These are phyloP conservation scores for Albugo laibachii DNA, from an alignment of 352 stramenopile species.

Conservation along the genomic window DNA sequence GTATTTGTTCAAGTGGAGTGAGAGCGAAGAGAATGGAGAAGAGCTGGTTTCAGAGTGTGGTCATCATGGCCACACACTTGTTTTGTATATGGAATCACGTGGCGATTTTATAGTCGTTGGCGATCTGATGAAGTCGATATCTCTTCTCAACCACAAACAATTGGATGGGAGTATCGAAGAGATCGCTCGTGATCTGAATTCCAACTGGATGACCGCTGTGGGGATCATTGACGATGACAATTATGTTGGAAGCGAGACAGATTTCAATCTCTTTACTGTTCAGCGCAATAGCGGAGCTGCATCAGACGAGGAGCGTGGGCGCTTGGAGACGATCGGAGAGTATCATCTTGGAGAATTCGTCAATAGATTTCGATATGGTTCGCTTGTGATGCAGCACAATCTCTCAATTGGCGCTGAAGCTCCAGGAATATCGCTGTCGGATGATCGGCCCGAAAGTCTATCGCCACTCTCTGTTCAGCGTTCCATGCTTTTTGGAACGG, in stretches of 20 bases:
- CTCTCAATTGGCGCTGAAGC: background rate
- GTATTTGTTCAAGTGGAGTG: constrained; percentile 82
- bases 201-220: constrained; percentile 91
- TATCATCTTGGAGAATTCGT: constrained; percentile 93
- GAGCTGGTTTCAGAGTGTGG: constrained; percentile 83
- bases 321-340: constrained; percentile 85
- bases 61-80: constrained; percentile 90
- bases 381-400: constrained; percentile 86
- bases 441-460: background rate
- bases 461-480: constrained; percentile 5
- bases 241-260: constrained; percentile 89
- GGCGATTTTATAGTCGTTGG: constrained; percentile 92
- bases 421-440: background rate
- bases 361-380: constrained; percentile 90
- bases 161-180: constrained; percentile 85
- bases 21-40: constrained; percentile 78
- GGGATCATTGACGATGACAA: constrained; percentile 88
- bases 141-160: constrained; percentile 88
- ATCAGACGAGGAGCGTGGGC: constrained; percentile 84
- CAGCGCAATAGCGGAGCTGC: constrained; percentile 82
- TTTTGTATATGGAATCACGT: constrained; percentile 87
- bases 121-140: constrained; percentile 95
- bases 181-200: constrained; percentile 90
- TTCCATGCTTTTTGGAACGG: constrained; percentile 87
- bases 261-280: constrained; percentile 92